Base-by-base conservation (phyloP, 2,329 filamentous ascomycete species). In the Cercospora beticola region DNA sequence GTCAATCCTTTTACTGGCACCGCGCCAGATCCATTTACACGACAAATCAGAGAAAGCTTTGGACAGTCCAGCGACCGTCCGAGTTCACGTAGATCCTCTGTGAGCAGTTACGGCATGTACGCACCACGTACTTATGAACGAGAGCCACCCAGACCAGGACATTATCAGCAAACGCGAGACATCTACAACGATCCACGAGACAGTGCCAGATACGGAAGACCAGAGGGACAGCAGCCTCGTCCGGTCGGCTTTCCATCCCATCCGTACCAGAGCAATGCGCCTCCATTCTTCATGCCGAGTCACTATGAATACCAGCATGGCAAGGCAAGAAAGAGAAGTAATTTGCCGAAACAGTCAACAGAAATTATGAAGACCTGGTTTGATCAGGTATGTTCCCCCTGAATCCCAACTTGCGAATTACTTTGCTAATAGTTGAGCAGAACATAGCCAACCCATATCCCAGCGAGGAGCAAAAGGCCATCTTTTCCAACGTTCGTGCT, bases 331-430 rank as follows among this genome's bases (percentile, higher is more conserved):
- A 80, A 80, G 68, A 70, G 78, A 61, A 79, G 78, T 71, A 80
- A 80, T 58, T 62, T 80, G 54, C 78, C 78, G 6, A 80, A 80
- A 66, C 76, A 78, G 67, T 79, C 78, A 33, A 80, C 78, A 56
- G 78, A 80, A 68, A 78, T 79, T 18, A 80, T 80, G 78, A 79
- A 79, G 72, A 76, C 73, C n/a, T 80, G 78, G 78, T 80, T 80
- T 57, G 78, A 80, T 66, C 72, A 77, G 74, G 76, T 78, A 70
- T 6, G 54, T 31, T 21, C 4, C 46, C 46, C 21, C 56, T 26
- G 18, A 3, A 31, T n/a, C 54, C 16, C 12, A 8, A 30, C 23
- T 58, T 58, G 54, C 14, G 49, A 46, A 14, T 5, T 5, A 2
- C n/a, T 28, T 6, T 6, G 33, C 62, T 64, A 31, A 43, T 70